Evolutionary conservation across 2,329 filamentous ascomycete genomes (phyloP).

Genomic region (Didymella pinodella): DNA sequence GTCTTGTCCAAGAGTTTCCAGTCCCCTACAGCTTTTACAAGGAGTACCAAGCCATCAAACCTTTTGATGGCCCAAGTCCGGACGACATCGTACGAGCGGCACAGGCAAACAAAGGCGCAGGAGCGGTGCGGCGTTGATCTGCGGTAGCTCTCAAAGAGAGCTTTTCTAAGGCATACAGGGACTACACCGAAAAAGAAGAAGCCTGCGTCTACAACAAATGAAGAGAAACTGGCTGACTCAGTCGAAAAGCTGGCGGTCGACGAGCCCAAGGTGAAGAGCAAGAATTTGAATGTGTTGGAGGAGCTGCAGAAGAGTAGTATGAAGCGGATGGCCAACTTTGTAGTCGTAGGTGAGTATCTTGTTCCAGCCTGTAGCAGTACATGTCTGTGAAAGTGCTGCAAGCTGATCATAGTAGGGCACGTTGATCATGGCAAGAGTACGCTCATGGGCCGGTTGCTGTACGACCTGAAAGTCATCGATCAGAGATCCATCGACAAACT

Average conservation of each 20-base stretch:
- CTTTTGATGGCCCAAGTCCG: slow-evolving; percentile 86
- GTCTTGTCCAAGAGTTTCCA: slow-evolving; percentile 32
- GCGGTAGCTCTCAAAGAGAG: slow-evolving; percentile 11
- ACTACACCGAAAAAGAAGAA: slow-evolving; percentile 42
- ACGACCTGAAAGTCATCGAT: slow-evolving; percentile 88
- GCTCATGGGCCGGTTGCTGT: slow-evolving; percentile 91
- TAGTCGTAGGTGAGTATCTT: slow-evolving; percentile 79
- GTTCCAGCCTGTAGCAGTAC: not conserved
- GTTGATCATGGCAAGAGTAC: slow-evolving; percentile 98
- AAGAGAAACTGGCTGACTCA: slow-evolving; percentile 54
- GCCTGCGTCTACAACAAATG: slow-evolving; percentile 21
- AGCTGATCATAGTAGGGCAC: slow-evolving; percentile 67
- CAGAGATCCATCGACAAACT: slow-evolving; percentile 89
- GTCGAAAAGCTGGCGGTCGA: slow-evolving; percentile 59
- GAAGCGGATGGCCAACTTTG: slow-evolving; percentile 88
- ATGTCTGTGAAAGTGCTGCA: too few species aligned
- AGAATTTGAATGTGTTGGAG: slow-evolving; percentile 83
- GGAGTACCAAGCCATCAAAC: slow-evolving; percentile 58
- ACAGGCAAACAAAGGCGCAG: slow-evolving; percentile 63
- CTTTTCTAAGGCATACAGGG: slow-evolving; percentile 37
- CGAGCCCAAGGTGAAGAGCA: slow-evolving; percentile 67
- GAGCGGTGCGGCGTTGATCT: slow-evolving; percentile 48
- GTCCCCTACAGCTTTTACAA: slow-evolving; percentile 53
- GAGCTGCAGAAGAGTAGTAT: slow-evolving; percentile 78
- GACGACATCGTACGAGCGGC: slow-evolving; percentile 89